phyloP scores from a whole-genome alignment of 1,139 yeast genomes.

The Sugiyamaella novakii region DNA sequence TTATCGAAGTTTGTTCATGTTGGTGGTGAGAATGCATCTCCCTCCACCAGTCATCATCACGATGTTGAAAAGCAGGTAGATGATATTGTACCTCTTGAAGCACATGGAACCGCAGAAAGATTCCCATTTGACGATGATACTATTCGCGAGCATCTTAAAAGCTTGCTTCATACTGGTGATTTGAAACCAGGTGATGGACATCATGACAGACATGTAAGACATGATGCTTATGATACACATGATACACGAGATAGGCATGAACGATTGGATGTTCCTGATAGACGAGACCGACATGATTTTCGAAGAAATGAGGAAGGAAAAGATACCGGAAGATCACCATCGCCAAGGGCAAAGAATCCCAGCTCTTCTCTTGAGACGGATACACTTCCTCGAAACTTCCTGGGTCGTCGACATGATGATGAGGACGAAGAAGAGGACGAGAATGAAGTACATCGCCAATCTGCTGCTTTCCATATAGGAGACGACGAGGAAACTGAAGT shows the following conservation, averaged over 20 bases:
- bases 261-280: too few relatives aligned
- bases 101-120: constrained; percentile 10
- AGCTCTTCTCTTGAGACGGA: not conserved
- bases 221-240: too few relatives aligned
- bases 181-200: constrained; percentile 1
- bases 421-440: constrained; percentile 34
- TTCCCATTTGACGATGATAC: constrained; percentile 31
- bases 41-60: not conserved
- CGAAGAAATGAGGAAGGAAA: constrained; percentile 17
- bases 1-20: constrained; percentile 20
- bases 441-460: constrained; percentile 21
- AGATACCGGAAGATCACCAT: constrained; percentile 10
- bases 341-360: constrained; percentile 2
- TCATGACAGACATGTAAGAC: constrained; percentile 14
- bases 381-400: constrained; percentile 29
- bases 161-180: constrained; percentile 30
- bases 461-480: constrained; percentile 21
- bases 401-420: constrained; percentile 30
- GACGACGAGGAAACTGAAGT: constrained; percentile 44
- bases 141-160: constrained; percentile 32
- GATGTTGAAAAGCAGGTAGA: constrained; percentile 35
- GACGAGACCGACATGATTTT: not conserved
- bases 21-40: constrained; percentile 11
- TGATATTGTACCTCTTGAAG: constrained; percentile 32
- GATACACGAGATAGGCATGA: too few relatives aligned